Percentiles rank a stretch among this genome's conserved stretches.
phyloP scores from a whole-genome alignment of 805 yeast species.

The Cyberlindnera meyerae region DNA sequence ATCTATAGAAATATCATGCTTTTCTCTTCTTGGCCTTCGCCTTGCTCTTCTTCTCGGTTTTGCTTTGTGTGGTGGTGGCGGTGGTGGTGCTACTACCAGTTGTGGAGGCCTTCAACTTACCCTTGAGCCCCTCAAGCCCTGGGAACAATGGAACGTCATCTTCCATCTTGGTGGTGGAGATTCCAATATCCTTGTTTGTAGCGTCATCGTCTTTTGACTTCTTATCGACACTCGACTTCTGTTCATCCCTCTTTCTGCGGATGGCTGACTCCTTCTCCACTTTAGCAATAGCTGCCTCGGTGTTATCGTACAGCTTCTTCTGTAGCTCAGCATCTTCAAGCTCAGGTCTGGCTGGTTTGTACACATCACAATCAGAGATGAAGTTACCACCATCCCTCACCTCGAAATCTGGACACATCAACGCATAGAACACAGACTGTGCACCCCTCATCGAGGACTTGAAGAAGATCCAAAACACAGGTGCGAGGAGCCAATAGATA shows the following conservation, averaged over 20 bases:
- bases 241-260: conserved; percentile 45
- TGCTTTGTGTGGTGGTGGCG: conserved; percentile 22
- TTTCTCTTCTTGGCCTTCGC: conserved; percentile 6
- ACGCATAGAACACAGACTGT: conserved; percentile 66
- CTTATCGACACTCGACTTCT: conserved; percentile 12
- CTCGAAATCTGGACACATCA: conserved; percentile 66
- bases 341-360: conserved; percentile 56
- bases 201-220: conserved; percentile 5
- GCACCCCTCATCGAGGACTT: conserved; percentile 77
- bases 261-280: conserved; percentile 71
- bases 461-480: conserved; percentile 76
- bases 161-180: conserved; percentile 1
- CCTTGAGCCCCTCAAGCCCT: conserved; percentile 12
- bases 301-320: conserved; percentile 51
- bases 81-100: conserved; percentile 10
- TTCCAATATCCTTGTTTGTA: conserved; percentile 3
- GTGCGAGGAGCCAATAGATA: conserved; percentile 64
- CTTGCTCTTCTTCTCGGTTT: conserved; percentile 1
- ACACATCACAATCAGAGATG: conserved; percentile 66
- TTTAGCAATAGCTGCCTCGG: conserved; percentile 49
- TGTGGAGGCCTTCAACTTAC: conserved; percentile 3
- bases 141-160: conserved; percentile 25
- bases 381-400: conserved; percentile 61
- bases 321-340: conserved; percentile 59
- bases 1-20: too few relatives aligned